These are phyloP conservation scores for Euphorbia peplus DNA, from an alignment of 345 rosid genomes.

Conservation along the genomic window DNA sequence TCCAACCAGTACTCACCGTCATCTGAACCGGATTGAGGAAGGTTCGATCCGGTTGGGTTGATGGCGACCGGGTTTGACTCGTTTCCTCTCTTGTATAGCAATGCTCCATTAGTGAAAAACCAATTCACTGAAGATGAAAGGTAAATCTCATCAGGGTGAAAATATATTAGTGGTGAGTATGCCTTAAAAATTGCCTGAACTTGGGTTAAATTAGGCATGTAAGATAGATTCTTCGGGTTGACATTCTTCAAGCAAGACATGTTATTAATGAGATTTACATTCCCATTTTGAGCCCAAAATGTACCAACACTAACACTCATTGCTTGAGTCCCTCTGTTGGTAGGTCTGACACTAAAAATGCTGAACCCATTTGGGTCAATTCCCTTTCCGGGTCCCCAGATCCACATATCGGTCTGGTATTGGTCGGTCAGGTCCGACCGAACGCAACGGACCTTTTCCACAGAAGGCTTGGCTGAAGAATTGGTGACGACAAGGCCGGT, in stretches of 20 bases:
- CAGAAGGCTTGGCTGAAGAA: constrained; percentile 59
- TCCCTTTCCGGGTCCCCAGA: constrained; percentile 50
- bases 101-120: constrained; percentile 69
- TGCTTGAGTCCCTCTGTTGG: constrained; percentile 43
- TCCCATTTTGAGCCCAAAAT: constrained; percentile 39
- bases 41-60: constrained; percentile 59
- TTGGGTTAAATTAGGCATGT: constrained; percentile 61
- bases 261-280: constrained; percentile 5
- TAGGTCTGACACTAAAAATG: constrained; percentile 44
- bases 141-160: constrained; percentile 72
- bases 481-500: constrained; percentile 62
- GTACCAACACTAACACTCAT: constrained; percentile 61
- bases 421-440: constrained; percentile 63
- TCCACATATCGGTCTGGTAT: constrained; percentile 41
- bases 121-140: constrained; percentile 74
- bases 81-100: constrained; percentile 61
- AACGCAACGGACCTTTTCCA: constrained; percentile 61
- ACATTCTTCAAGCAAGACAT: constrained; percentile 59
- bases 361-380: constrained; percentile 31
- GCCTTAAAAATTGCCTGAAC: constrained; percentile 39
- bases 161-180: constrained; percentile 60
- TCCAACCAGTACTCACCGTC: constrained; percentile 80
- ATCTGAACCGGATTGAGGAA: constrained; percentile 78
- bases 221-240: constrained; percentile 29
- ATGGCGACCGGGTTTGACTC: constrained; percentile 54